phyloP scores from a whole-genome alignment of 208 protist genomes.

The Acanthamoeba triangularis region DNA sequence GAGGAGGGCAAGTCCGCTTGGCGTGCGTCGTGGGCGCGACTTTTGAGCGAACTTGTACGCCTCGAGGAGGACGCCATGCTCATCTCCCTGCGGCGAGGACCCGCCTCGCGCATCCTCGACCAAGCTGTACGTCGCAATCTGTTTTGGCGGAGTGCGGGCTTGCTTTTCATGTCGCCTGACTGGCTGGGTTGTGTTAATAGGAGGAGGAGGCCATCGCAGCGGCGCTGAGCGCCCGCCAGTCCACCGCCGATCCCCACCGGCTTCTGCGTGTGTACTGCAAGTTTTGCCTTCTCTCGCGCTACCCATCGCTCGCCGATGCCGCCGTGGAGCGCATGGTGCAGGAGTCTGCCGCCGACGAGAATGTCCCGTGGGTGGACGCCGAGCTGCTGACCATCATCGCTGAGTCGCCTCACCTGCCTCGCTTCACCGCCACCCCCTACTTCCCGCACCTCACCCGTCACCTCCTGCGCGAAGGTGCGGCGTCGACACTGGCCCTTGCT shows the following conservation, averaged over 20 bases:
- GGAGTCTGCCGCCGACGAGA: background rate
- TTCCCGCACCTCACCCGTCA: background rate
- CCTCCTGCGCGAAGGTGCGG: background rate
- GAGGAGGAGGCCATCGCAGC: background rate
- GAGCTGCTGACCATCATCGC: background rate
- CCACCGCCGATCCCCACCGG: background rate
- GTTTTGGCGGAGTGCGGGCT: background rate
- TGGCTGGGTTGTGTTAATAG: background rate
- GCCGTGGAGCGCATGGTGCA: background rate
- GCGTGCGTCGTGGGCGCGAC: background rate
- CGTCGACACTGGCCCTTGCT: background rate
- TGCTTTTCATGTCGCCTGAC: background rate
- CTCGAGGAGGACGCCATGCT: background rate
- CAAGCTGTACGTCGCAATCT: background rate
- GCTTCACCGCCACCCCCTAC: background rate
- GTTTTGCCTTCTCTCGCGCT: slow-evolving; percentile 30
- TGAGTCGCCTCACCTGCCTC: background rate
- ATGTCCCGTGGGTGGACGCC: background rate
- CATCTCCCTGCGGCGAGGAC: background rate
- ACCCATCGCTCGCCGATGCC: background rate
- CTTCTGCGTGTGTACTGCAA: background rate
- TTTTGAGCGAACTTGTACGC: background rate
- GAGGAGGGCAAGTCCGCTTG: background rate
- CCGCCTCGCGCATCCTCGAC: background rate
- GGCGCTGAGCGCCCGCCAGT: background rate